Evolutionary conservation across 306 rosid genomes (phyloP), one percentile per base, ranked within the genome.

Genomic region (Erythrophleum fordii): DNA sequence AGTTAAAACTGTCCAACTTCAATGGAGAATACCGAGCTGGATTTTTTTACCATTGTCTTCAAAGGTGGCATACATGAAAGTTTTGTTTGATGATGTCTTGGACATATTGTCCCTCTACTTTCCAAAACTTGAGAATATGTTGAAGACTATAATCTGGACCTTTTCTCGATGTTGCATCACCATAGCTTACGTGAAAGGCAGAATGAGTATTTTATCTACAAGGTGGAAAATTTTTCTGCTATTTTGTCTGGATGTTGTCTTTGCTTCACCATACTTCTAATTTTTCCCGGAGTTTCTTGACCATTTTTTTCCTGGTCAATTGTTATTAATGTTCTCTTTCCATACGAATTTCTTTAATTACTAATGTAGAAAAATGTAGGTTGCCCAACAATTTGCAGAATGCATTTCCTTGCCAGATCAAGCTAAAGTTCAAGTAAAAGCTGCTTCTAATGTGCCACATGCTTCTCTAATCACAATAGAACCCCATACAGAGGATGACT

Each of bases 401-500:
- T 95, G 97, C 77, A 83, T 95, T 86, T 86, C 83, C 45, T 68
- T 95, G 83, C 89, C 89, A 18, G 88, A 88, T 78, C 85, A 71
- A 35, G 51, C 85, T 23, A 58, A 16, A 23, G 97, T 95, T 81
- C 86, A 88, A 74, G 97, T 95, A 26, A 90, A 87, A 72, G 97
- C 81, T 35, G 81, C 87, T 76, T 77, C 87, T n/a, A 87, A 77
- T 65, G 93, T 91, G 26, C 83, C 89, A 0, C 89, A 89, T 71
- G 97, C 99, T 68, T 86, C 92, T 80, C 74, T 81, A 11, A 89
- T 95, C 20, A 81, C 91, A 2, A 80, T 95, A 8, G 97, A 93
- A 73, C 99, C 99, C 5, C 69, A 80, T 45, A 85, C 90, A 1
- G 99, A 93, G 81, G 99, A 95, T 83, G 99, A 95, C 56, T 95